phyloP scores from a whole-genome alignment of 345 rosid genomes.

The Mallotus nudiflorus region DNA sequence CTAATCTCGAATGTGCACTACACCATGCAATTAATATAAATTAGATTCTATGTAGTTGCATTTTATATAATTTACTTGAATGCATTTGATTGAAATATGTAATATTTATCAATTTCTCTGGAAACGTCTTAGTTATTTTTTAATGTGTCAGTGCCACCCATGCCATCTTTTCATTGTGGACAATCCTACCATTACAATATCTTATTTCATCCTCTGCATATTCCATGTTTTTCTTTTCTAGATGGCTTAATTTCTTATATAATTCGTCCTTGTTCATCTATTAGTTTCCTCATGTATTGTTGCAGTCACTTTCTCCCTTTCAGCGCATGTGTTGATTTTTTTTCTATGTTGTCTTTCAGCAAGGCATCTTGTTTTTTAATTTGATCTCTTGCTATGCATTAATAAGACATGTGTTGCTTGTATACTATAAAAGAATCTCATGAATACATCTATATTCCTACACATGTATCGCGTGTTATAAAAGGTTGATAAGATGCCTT shows the following conservation, averaged over 20 bases:
- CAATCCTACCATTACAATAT: background rate
- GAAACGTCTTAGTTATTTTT: background rate
- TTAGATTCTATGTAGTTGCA: background rate
- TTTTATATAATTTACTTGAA: background rate
- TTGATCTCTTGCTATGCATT: background rate
- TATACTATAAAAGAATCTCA: background rate
- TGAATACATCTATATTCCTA: background rate
- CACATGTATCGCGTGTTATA: background rate
- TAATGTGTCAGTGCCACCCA: background rate
- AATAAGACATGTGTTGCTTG: background rate
- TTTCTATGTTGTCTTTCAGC: background rate
- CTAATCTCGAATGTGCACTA: background rate
- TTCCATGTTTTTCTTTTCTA: no score
- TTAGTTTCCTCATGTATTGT: background rate
- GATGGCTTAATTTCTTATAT: background rate
- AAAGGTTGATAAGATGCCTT: background rate
- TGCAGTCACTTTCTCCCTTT: background rate
- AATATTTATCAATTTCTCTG: background rate
- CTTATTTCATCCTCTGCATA: no score
- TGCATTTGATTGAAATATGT: background rate
- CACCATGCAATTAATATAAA: background rate
- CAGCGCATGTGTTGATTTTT: background rate
- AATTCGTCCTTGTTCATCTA: background rate
- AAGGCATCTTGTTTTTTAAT: background rate
- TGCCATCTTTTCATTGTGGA: background rate